Evolutionary conservation across 768 basidiomycete genomes (phyloP).

Genomic region (Trametes meyenii): DNA sequence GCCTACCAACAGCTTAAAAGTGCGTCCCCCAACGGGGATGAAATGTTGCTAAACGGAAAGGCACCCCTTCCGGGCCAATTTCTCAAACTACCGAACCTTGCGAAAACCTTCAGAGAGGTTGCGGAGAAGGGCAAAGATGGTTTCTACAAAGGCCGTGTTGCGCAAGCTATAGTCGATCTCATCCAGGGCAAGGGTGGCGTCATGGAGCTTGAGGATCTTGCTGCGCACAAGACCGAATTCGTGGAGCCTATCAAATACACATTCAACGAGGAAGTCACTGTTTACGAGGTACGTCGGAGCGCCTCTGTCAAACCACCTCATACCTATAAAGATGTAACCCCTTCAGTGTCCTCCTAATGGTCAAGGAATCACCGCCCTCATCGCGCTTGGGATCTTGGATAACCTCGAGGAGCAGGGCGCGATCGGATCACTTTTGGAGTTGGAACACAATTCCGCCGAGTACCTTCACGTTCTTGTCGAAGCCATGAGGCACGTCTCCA

Average conservation of each 20-base stretch:
- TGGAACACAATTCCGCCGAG: slow-evolving; percentile 89
- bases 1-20: slow-evolving; percentile 74
- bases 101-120: slow-evolving; percentile 78
- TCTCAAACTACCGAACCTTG: slow-evolving; percentile 79
- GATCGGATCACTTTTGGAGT: slow-evolving; percentile 66
- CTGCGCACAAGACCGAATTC: slow-evolving; percentile 73
- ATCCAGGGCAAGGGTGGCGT: slow-evolving; percentile 86
- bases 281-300: slow-evolving; percentile 73
- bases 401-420: slow-evolving; percentile 76
- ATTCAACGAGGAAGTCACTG: slow-evolving; percentile 80
- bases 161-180: slow-evolving; percentile 86
- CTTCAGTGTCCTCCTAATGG: slow-evolving; percentile 89
- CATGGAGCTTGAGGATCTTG: slow-evolving; percentile 93
- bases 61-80: slow-evolving; percentile 88
- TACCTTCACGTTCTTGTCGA: slow-evolving; percentile 91
- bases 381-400: slow-evolving; percentile 93
- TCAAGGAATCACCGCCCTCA: slow-evolving; percentile 91
- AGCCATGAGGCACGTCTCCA: slow-evolving; percentile 63
- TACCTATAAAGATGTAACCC: background rate
- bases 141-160: slow-evolving; percentile 91
- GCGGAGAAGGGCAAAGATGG: slow-evolving; percentile 86
- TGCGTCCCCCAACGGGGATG: slow-evolving; percentile 82
- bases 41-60: slow-evolving; percentile 85
- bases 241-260: slow-evolving; percentile 93
- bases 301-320: background rate